Base-by-base conservation (phyloP, 768 basidiomycete genomes). In the Xerocomus potaroensis region DNA sequence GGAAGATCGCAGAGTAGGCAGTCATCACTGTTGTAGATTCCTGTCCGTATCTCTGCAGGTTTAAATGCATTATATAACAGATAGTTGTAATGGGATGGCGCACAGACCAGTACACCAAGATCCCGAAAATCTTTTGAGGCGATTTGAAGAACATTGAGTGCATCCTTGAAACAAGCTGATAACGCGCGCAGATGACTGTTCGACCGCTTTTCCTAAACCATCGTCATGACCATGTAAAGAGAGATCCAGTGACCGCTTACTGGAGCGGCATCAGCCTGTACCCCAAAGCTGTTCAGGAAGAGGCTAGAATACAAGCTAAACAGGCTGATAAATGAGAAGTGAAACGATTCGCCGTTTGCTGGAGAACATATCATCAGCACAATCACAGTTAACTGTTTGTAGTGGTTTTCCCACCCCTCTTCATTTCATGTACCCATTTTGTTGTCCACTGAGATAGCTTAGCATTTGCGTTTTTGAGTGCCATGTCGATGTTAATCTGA, bases 1-100 rank as follows among this genome's bases (percentile, higher is more conserved):
- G 68, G 60, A 89, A 84, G 30, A 91, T 80, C 16, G 89, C 88
- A 38, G 85, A 80, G 58, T 91, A 91, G 21, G 87, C 90, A 16
- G 85, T 86, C 89, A 91, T 91, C 37, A 86, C 79, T 8, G 84
- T 83, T 50, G 89, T 80, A 5, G 86, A 84, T 61, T 91, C 89
- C 69, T 91, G 90, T 8, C 84, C 79, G 56, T 91, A 92, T 36
- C 84, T 83, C 88, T 91, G 61, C 42, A 38, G 33, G 58, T 29
- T 35, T 24, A 39, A 37, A 31, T 40, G 32, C n/a, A n/a, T 41
- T 45, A 6, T 27, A 38, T 43, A 34, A 31, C 9, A n/a, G 14
- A 18, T 22, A 32, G 19, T 45, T 33, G 15, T 21, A 14, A 8
- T 65, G 76, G 44, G 51, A 79, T 79, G 54, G 26, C 8, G 31